Percentiles rank a stretch among this genome's conserved stretches.
These are phyloP conservation scores for Taphrina pruni DNA, from an alignment of 1,139 yeast genomes.

Conservation along the genomic window DNA sequence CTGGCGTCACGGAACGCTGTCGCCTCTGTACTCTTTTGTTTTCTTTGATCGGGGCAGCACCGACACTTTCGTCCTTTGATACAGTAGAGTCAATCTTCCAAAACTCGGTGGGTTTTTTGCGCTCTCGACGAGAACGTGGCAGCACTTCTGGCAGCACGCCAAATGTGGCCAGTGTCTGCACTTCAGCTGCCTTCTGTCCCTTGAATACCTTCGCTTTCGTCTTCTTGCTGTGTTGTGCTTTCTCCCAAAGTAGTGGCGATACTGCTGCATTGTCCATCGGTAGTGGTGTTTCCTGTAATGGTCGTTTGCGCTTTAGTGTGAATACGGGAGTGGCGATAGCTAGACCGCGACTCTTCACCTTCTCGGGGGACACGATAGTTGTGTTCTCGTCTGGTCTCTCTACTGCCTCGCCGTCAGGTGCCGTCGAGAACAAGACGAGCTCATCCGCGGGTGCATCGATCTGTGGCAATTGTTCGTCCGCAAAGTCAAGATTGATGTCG, in stretches of 20 bases:
- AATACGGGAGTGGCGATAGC: slow-evolving; percentile 21
- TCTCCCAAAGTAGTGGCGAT: too few relatives aligned
- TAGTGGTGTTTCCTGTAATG: not conserved
- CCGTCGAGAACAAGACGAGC: not conserved
- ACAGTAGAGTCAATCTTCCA: not conserved
- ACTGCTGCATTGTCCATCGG: not conserved
- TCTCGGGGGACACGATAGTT: not conserved
- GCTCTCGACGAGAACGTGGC: slow-evolving; percentile 19
- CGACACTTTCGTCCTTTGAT: too few relatives aligned
- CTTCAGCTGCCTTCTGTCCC: not conserved
- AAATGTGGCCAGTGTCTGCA: slow-evolving; percentile 3
- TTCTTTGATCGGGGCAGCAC: too few relatives aligned
- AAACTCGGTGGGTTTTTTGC: slow-evolving; percentile 23
- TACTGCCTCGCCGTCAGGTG: not conserved
- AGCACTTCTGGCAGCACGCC: slow-evolving; percentile 16
- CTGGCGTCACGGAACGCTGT: not conserved
- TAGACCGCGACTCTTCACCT: not conserved
- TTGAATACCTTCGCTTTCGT: not conserved
- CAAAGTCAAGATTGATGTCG: slow-evolving; percentile 24
- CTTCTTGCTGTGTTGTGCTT: not conserved
- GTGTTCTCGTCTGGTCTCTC: not conserved
- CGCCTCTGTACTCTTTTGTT: not conserved
- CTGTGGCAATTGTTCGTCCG: not conserved
- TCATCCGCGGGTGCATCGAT: not conserved
- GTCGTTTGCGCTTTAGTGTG: slow-evolving; percentile 15